Percentiles rank a stretch among this genome's conserved stretches.
Evolutionary conservation across 768 basidiomycete genomes (phyloP).

Genomic region (Pleurotus djamor): DNA sequence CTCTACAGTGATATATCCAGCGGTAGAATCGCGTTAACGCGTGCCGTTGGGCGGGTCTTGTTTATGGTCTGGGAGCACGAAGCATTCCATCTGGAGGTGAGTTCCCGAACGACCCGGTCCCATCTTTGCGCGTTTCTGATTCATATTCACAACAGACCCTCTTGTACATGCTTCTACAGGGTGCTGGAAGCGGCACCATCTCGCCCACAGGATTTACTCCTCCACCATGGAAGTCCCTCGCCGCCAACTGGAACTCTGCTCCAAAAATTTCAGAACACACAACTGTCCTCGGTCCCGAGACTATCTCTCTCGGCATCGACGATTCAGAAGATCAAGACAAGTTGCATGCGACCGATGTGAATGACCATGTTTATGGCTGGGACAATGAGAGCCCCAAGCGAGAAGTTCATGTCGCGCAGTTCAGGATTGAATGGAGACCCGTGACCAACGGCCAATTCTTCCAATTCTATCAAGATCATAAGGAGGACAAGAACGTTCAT

Average conservation of each 20-base stretch:
- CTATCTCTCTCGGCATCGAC: conserved; percentile 74
- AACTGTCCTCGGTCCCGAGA: conserved; percentile 56
- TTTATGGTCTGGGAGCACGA: conserved; percentile 95
- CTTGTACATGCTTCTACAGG: conserved; percentile 91
- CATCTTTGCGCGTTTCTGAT: background rate
- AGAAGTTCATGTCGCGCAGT: conserved; percentile 56
- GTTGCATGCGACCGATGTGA: conserved; percentile 31
- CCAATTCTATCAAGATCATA: conserved; percentile 46
- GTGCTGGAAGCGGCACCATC: conserved; percentile 73
- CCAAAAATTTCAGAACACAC: conserved; percentile 40
- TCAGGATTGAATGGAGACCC: conserved; percentile 83
- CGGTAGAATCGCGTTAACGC: conserved; percentile 50
- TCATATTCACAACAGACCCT: conserved; percentile 49
- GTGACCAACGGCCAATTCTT: conserved; percentile 89
- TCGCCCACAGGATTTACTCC: conserved; percentile 72
- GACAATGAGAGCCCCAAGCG: conserved; percentile 87
- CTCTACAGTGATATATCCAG: conserved; percentile 71
- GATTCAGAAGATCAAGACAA: conserved; percentile 75
- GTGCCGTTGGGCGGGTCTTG: conserved; percentile 73
- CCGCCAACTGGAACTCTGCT: conserved; percentile 44
- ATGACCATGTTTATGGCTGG: conserved; percentile 83
- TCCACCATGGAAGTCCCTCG: conserved; percentile 68
- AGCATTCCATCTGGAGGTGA: conserved; percentile 72
- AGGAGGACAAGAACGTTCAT: conserved; percentile 38
- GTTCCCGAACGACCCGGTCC: background rate